Evolutionary conservation across 768 basidiomycete species (phyloP).

Genomic region (Pleurotus eryngii): DNA sequence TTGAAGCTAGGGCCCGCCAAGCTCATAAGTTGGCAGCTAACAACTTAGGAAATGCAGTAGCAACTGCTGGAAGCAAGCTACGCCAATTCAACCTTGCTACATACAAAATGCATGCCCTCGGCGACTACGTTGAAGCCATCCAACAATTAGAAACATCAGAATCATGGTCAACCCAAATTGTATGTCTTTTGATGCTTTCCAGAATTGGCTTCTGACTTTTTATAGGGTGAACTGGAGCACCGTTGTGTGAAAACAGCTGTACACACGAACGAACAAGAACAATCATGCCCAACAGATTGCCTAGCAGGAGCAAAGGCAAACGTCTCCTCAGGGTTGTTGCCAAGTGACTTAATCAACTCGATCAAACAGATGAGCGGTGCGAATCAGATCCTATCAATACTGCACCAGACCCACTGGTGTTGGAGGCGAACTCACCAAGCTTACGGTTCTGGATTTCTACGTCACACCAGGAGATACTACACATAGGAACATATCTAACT

Average conservation of each 20-base stretch:
- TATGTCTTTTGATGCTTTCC: constrained; percentile 12
- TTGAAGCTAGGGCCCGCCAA: constrained; percentile 17
- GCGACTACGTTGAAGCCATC: constrained; percentile 22
- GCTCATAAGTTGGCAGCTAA: neutral
- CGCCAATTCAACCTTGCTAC: constrained; percentile 19
- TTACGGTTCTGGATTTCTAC: constrained; percentile 9
- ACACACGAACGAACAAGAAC: constrained; percentile 29
- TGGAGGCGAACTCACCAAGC: constrained; percentile 1
- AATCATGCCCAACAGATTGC: constrained; percentile 22
- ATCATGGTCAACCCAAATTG: constrained; percentile 26
- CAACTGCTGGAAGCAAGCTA: neutral
- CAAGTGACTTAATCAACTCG: neutral
- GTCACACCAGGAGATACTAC: constrained; percentile 14
- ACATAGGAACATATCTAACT: constrained; percentile 6
- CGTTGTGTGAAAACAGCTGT: constrained; percentile 29
- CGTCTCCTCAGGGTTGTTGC: neutral
- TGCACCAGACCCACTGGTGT: neutral
- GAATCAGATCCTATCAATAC: constrained; percentile 22
- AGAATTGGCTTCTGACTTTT: neutral
- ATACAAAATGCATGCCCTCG: constrained; percentile 27
- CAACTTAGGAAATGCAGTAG: neutral
- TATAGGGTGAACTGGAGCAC: constrained; percentile 38
- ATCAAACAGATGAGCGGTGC: neutral
- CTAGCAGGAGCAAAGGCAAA: constrained; percentile 9
- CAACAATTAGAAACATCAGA: constrained; percentile 23